Evolutionary conservation across 2,329 filamentous ascomycete genomes (phyloP), one percentile per base, ranked within the genome.

Genomic region (Chaetomiaceae sp.): DNA sequence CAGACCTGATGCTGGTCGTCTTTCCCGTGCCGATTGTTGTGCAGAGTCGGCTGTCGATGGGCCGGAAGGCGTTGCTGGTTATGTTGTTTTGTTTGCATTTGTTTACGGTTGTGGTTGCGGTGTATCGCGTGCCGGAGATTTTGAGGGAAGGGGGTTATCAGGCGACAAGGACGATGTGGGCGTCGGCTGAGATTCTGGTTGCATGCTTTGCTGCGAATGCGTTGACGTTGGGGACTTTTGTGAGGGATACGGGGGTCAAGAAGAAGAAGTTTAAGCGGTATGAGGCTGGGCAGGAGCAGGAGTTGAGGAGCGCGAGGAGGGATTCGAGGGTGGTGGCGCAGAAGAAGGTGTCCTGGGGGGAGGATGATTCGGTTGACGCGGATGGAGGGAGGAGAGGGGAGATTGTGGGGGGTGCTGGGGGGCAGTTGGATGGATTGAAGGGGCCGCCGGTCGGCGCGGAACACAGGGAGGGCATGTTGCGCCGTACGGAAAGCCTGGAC

Each of bases 1-100:
- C 92, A 12, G 92, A 99, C 65, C 68, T 96, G 1, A 73, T 96
- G 0, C 81, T 99, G 6, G 83, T 97, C 56, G 76, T 86, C 44
- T 96, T 95, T 58, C 93, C 93, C 0, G 86, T 96, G 21, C 87
- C 91, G 0, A 88, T 97, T 60, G 89, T 97, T 51, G 66, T 95
- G 20, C 76, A 78, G 39, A 92, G 88, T 34, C 76, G 81, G 13
- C 90, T 96, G 81, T 73, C 78, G 0, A 59, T 83, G 16, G 87
- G 84, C 64, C 83, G 87, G 54, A 96, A 96, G 68, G 58, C 89
- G 10, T 85, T 88, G 53, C 81, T 97, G 14, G 79, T 86, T 8
- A 62, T 84, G 2, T 77, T 97, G 14, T 97, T 97, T 70, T 87
- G 86, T 7, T 73, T 95, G 44, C 95, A 88, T 12, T 65, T 93